Evolutionary conservation across 2,329 filamentous ascomycete species (phyloP), one percentile per base, ranked within the genome.

Genomic region (Arthrobotrys sinensis): DNA sequence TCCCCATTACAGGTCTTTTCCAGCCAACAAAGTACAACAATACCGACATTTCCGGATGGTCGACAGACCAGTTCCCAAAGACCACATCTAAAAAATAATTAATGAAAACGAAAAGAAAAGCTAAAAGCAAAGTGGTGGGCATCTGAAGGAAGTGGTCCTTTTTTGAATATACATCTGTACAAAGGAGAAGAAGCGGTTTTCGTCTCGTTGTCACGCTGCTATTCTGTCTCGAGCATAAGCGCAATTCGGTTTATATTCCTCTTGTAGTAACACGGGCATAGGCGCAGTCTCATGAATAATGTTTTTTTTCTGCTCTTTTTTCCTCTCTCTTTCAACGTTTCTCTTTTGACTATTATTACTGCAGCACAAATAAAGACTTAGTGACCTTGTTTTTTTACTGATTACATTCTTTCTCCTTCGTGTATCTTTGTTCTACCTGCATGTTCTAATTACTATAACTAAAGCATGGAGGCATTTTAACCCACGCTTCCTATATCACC

Each of bases 21-120:
- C 75, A 78, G 67, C 75, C 75, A 11, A 78, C 75, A 24, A 78
- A 68, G 63, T 78, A 63, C 62, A 78, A 78, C 75, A 78, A 78
- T 16, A 78, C 75, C n/a, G 75, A 78, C 43, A 67, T 78, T 21
- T 78, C 75, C 10, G 75, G 75, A 45, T 78, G 75, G 75, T 53
- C 67, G 34, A 78, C 75, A 32, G 75, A 78, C 40, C 24, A 78
- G 34, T 50, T 72, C 24, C 52, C 28, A 32, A 21, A 43, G 28
- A 53, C 40, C 21, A 48, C 10, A 45, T 24, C 57, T 48, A 43
- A 19, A 63, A 16, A 63, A n/a, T n/a, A 36, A 55, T 68, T 63
- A 68, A 68, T 63, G 12, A 52, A 21, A 64, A 66, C 2, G 57
- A 60, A 48, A 34, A 76, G 46, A 46, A 63, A 52, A 68, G 32